Base-by-base conservation (phyloP, 2,329 filamentous ascomycete species). In the Pseudopyricularia javanii region DNA sequence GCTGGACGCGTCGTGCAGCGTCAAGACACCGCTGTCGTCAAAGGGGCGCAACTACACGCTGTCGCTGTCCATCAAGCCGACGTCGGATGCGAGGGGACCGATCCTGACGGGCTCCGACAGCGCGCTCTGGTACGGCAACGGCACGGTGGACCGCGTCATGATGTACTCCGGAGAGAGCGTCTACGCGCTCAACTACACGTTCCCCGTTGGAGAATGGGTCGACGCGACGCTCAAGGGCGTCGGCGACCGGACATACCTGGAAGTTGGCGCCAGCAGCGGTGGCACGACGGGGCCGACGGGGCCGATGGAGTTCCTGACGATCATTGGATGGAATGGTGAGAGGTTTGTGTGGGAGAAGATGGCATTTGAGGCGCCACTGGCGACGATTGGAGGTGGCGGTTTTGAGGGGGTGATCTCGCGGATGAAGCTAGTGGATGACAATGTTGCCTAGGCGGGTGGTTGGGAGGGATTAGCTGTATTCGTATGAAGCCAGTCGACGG, bases 41-140 rank as follows among this genome's bases (percentile, higher is more conserved):
- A 82, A 82, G 59, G 79, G 79, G 2, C 68, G 75, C 54, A 68
- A 80, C 58, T 82, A 82, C 61, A 78, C 73, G 0, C 67, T 82
- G 1, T 68, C 71, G 0, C 66, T 81, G 14, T 63, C 66, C 1
- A 58, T 57, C 0, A 61, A 62, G 12, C 53, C 58, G 2, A 63
- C 59, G 2, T 52, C 51, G 40, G 28, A 32, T 22, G 51, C 40
- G 9, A 69, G 70, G 32, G 69, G 68, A 0, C 69, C 64, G 2
- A 60, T 75, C 17, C 62, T 75, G n/a, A 60, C 64, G 1, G 73
- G 70, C 17, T 59, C 56, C 2, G 74, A 72, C 59, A 77, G 71
- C 4, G 62, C 61, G 3, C 68, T 75, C n/a, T 57, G 66, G 59
- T 60, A 68, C n/a, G 51, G 51, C 40, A 52, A 52, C 51, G 51